Percentiles rank a stretch among this genome's conserved stretches.
Evolutionary conservation across 1,139 yeast genomes (phyloP).

Genomic region (Suhomyces bribrorum): DNA sequence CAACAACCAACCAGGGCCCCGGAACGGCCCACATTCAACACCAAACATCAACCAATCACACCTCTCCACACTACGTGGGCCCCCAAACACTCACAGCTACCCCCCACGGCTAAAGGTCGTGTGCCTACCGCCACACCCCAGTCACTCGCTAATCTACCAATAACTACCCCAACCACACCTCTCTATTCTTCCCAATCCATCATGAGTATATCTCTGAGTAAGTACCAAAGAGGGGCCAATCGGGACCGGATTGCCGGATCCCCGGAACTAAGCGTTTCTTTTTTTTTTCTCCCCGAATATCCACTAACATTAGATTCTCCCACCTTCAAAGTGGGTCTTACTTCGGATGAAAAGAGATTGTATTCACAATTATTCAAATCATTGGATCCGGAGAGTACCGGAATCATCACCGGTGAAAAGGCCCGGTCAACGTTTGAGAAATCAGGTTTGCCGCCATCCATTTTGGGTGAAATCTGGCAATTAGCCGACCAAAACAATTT

Average conservation of each 20-base stretch:
- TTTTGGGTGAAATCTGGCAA: conserved; percentile 93
- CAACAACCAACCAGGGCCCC: too few relatives aligned
- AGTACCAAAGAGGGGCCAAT: conserved; percentile 13
- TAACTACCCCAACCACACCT: conserved; percentile 4
- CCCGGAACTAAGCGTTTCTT: too few relatives aligned
- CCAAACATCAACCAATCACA: too few relatives aligned
- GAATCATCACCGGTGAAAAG: conserved; percentile 85
- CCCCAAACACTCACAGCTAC: too few relatives aligned
- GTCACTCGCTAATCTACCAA: not conserved
- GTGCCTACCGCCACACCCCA: not conserved
- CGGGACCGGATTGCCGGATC: not conserved
- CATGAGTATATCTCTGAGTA: conserved; percentile 34
- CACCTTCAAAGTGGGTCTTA: conserved; percentile 53
- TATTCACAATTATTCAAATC: conserved; percentile 75
- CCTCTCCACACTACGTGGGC: too few relatives aligned
- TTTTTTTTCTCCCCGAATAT: too few relatives aligned
- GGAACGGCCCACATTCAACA: too few relatives aligned
- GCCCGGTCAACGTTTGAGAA: conserved; percentile 86
- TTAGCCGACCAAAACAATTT: conserved; percentile 80
- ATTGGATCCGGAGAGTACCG: conserved; percentile 77
- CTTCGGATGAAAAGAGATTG: conserved; percentile 75
- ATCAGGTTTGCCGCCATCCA: conserved; percentile 76
- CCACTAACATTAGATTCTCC: conserved; percentile 27
- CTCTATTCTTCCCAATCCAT: not conserved
- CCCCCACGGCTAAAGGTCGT: not conserved